Conservation (phyloP, 2,329 filamentous ascomycete species). For the Cladosporium sp. region DNA sequence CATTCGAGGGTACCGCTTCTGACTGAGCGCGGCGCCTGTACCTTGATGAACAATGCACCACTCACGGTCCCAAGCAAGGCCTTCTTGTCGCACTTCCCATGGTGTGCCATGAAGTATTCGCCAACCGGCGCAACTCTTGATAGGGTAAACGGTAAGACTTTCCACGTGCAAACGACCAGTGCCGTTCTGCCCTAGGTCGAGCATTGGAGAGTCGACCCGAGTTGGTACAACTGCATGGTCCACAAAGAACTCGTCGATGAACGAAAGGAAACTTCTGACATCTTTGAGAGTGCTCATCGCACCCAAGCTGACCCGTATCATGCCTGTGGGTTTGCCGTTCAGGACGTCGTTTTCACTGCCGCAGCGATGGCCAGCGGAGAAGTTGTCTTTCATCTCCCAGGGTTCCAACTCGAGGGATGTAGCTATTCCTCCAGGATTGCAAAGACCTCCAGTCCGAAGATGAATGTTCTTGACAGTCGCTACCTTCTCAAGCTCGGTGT, state of each 20-base stretch:
- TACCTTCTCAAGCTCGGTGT: constrained; percentile 84
- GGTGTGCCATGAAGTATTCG: constrained; percentile 61
- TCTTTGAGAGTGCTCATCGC: constrained; percentile 84
- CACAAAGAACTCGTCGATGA: constrained; percentile 39
- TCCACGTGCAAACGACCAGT: constrained; percentile 47
- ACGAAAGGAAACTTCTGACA: constrained; percentile 65
- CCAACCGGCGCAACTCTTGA: constrained; percentile 90
- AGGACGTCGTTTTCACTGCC: constrained; percentile 81
- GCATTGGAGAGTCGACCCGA: constrained; percentile 12
- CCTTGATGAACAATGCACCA: constrained; percentile 92
- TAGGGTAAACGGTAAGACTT: constrained; percentile 71
- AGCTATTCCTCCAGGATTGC: constrained; percentile 87
- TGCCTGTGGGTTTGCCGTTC: constrained; percentile 81
- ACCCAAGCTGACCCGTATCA: constrained; percentile 82
- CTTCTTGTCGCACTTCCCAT: constrained; percentile 82
- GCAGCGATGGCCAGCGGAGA: constrained; percentile 81
- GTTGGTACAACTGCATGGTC: constrained; percentile 21
- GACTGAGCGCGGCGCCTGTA: constrained; percentile 79
- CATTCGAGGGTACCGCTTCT: constrained; percentile 89
- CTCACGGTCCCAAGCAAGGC: constrained; percentile 90
- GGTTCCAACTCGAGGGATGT: constrained; percentile 70
- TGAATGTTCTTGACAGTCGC: constrained; percentile 78
- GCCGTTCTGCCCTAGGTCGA: background rate
- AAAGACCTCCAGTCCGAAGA: constrained; percentile 83
- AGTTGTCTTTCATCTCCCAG: constrained; percentile 83